Evolutionary conservation across 768 basidiomycete species (phyloP).

Genomic region (Kwoniella sp.): DNA sequence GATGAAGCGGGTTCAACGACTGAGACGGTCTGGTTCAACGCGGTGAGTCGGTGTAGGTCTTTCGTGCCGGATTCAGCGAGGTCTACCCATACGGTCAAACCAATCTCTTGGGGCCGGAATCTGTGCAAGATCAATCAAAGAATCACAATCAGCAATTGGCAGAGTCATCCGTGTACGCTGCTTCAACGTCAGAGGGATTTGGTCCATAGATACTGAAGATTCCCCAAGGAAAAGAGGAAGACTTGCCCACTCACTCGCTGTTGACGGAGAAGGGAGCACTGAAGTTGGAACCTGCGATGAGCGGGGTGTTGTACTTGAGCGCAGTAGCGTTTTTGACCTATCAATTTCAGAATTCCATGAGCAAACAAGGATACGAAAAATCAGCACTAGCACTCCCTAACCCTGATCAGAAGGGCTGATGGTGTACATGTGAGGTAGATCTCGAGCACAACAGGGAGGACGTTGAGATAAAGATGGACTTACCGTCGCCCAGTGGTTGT

Average conservation of each 20-base stretch:
- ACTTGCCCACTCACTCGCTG: conserved; percentile 46
- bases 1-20: conserved; percentile 54
- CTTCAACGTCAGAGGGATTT: too few species aligned
- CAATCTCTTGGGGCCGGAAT: conserved; percentile 52
- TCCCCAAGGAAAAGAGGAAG: background rate
- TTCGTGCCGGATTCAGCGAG: conserved; percentile 40
- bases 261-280: conserved; percentile 48
- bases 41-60: conserved; percentile 50
- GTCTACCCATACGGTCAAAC: conserved; percentile 54
- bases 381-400: too few species aligned
- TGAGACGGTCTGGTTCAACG: conserved; percentile 56
- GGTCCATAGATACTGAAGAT: too few species aligned
- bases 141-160: too few species aligned
- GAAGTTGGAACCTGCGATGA: conserved; percentile 52
- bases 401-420: too few species aligned
- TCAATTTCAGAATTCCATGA: background rate
- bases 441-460: too few species aligned
- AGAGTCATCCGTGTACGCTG: background rate
- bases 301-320: conserved; percentile 50
- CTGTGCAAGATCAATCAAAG: conserved; percentile 11
- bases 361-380: background rate
- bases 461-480: conserved; percentile 9
- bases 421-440: too few species aligned
- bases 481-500: conserved; percentile 51
- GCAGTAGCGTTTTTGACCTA: conserved; percentile 52